Base-by-base conservation (phyloP, 805 yeast genomes). In the Kuraishia ogatae region DNA sequence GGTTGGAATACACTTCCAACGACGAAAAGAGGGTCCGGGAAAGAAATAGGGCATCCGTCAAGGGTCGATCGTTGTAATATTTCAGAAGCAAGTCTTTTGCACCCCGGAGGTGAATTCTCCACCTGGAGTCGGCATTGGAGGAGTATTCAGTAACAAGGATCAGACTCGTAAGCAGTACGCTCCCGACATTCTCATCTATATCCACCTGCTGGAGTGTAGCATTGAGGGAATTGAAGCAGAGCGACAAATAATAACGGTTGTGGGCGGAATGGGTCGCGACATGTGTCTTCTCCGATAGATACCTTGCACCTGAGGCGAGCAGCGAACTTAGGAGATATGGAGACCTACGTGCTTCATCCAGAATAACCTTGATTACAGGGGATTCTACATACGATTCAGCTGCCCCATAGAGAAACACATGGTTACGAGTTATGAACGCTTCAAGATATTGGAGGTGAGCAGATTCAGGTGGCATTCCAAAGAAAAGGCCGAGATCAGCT, bases 291-390 rank as follows among this genome's bases (percentile, higher is more conserved):
- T 50, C 26, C 4, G 21, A 19, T 21, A 28, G 56, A 24, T 65
- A 74, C 48, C 83, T 74, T 0, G 91, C 90, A 5, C 92, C 91
- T 43, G 83, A 84, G 0, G 92, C 88, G 43, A 87, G 64, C 35
- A 85, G 78, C 0, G 89, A 89, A 48, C 87, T 84, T 50, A 85
- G 67, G 13, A 86, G 64, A 63, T 83, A 85, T 0, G 83, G 71
- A 59, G 84, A 87, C 23, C 77, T 73, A 46, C 56, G 52, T 1
- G 69, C 65, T 23, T 63, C 65, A 22, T 57, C 56, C 23, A 67
- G 53, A 48, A 67, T 61, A 4, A 63, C 57, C 7, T 52, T 55
- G 15, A 66, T 65, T 50, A 64, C 64, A 1, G 70, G 65, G 10
- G 68, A 65, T 15, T 62, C 57, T 23, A 66, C 48, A 53, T 64